Evolutionary conservation across 2,329 filamentous ascomycete genomes (phyloP).

Genomic region (Capronia americana): DNA sequence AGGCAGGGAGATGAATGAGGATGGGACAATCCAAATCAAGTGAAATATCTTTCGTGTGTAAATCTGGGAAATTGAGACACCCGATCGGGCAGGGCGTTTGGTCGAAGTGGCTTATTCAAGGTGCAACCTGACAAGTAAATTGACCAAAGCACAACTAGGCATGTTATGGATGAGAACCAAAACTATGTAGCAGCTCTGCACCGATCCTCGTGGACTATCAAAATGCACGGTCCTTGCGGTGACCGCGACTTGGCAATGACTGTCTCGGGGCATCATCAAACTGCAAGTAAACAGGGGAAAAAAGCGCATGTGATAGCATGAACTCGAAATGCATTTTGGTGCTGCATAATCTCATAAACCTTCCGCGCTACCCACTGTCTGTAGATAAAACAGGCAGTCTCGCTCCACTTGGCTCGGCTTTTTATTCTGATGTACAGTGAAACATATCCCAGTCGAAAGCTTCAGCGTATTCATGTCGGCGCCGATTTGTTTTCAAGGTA

Average conservation of each 20-base stretch:
- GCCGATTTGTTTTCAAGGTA: background rate
- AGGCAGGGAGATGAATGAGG: constrained; percentile 1
- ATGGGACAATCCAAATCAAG: background rate
- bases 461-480: background rate
- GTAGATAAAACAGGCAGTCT: background rate
- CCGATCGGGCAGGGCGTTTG: background rate
- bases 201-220: background rate
- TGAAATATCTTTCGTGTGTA: background rate
- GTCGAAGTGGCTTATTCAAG: background rate
- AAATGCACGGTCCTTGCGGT: background rate
- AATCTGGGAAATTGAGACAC: constrained; percentile 5
- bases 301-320: constrained; percentile 40
- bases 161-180: background rate
- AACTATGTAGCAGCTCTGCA: background rate
- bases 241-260: background rate
- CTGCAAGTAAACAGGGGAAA: background rate
- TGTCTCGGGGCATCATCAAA: background rate
- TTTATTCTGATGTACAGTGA: constrained; percentile 17
- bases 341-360: constrained; percentile 23
- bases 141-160: background rate
- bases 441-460: constrained; percentile 1
- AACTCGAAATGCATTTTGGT: constrained; percentile 44
- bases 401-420: background rate
- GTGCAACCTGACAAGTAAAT: background rate
- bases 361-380: background rate